Percentiles rank a stretch among this genome's conserved stretches.
Evolutionary conservation across 73 alveolate genomes (phyloP).

Genomic region (Uronychia binucleata): DNA sequence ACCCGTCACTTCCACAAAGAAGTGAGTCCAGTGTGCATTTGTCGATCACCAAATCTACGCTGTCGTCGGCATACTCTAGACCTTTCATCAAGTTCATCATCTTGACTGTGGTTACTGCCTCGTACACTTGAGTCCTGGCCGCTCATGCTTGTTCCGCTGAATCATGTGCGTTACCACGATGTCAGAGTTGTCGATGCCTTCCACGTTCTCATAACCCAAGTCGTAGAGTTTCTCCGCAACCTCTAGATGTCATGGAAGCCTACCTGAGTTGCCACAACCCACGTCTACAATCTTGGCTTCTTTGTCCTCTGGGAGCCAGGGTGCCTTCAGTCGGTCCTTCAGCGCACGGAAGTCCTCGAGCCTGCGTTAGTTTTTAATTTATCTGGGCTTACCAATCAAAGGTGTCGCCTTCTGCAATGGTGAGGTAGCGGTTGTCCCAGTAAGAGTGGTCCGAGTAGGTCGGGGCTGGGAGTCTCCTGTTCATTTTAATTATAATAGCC

Average conservation of each 20-base stretch:
- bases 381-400: neutral
- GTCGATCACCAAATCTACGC: neutral
- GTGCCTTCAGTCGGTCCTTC: neutral
- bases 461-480: neutral
- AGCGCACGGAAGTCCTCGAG: neutral
- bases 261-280: conserved; percentile 1
- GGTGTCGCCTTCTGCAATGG: neutral
- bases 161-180: neutral
- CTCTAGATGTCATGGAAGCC: neutral
- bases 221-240: neutral
- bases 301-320: neutral
- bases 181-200: neutral
- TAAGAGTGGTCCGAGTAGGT: neutral
- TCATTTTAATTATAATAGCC: neutral
- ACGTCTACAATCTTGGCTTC: neutral
- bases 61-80: neutral
- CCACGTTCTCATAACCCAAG: neutral
- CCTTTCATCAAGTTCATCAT: neutral
- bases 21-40: neutral
- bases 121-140: neutral
- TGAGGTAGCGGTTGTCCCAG: neutral
- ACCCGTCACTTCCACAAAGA: neutral
- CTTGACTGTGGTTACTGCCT: neutral
- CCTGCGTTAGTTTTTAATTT: neutral
- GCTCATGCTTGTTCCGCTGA: neutral